These are phyloP conservation scores for Mediolabrus comicus DNA, from an alignment of 108 stramenopile species.

Conservation along the genomic window DNA sequence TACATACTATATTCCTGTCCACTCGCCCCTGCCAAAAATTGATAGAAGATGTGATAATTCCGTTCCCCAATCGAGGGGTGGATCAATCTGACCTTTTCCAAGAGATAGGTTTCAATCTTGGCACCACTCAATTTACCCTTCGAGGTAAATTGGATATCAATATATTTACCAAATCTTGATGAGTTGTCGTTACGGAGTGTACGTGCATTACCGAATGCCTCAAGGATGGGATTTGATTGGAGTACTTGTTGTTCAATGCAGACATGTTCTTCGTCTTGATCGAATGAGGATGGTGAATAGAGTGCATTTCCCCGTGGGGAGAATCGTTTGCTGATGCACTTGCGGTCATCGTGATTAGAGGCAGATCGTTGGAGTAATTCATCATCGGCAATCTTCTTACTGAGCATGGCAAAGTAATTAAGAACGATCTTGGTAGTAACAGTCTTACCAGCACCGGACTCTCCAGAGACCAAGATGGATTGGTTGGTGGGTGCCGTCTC, in stretches of 20 bases:
- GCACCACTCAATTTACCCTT: constrained; percentile 84
- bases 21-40: constrained; percentile 76
- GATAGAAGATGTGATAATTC: constrained; percentile 92
- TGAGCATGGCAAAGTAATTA: constrained; percentile 88
- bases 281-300: not conserved
- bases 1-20: constrained; percentile 54
- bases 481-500: constrained; percentile 64
- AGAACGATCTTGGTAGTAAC: constrained; percentile 96
- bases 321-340: not conserved
- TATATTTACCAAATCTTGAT: constrained; percentile 84
- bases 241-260: constrained; percentile 90
- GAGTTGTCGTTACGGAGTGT: constrained; percentile 97
- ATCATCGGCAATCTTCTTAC: constrained; percentile 47
- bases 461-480: constrained; percentile 91
- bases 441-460: constrained; percentile 96
- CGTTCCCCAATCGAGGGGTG: constrained; percentile 72
- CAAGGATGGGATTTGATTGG: constrained; percentile 93
- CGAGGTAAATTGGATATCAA: constrained; percentile 78
- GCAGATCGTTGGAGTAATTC: constrained; percentile 4
- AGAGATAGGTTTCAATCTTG: constrained; percentile 90
- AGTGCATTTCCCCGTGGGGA: constrained; percentile 1
- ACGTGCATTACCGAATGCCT: constrained; percentile 96
- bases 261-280: constrained; percentile 28
- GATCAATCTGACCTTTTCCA: constrained; percentile 93
- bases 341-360: not conserved